Base-by-base conservation (phyloP, 257 asterid genomes). In the Fraxinus anomala region DNA sequence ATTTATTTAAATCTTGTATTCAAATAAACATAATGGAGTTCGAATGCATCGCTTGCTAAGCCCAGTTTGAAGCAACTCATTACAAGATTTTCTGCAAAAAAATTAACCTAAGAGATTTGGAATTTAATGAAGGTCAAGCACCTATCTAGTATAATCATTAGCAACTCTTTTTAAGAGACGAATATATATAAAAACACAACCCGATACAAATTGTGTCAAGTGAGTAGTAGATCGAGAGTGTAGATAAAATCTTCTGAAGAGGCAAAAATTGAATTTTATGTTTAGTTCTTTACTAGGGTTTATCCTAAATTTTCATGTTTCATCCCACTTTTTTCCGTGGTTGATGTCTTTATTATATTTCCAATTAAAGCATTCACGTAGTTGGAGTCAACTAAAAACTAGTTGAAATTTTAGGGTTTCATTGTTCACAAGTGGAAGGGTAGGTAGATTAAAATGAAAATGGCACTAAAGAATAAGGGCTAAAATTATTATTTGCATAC, bases 161-260 rank as follows among this genome's bases (percentile, higher is more conserved):
- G 31, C 59, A 24, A 10, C 11, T 77, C 65, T 33, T 79, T 73
- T 12, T 63, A 78, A 61, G 61, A 63, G 11, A 49, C 1, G 14
- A 11, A 42, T 11, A 2, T 42, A 42, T 42, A 13, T 42, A 11
- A 42, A 42, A 42, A 42, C 10, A 42, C 51, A 11, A 12, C 16
- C 3, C 1, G 6, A 47, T 16, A 47, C 5, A 5, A 47, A 16
- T 1, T 4, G 21, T 47, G 16, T 13, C n/a, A 47, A 47, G 6
- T 47, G 7, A 11, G 2, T 1, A 47, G n/a, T 0, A 14, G 7
- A 47, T 47, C n/a, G n/a, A 47, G 0, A 47, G 6, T 4, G 0
- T 47, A 16, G 1, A 0, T 3, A 1, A 47, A 47, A 16, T 47
- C 8, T 16, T 16, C 8, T 16, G 1, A 1, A 0, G 21, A 1